Conservation (phyloP, 2,329 filamentous ascomycete species). For the Decorospora gaudefroyi region DNA sequence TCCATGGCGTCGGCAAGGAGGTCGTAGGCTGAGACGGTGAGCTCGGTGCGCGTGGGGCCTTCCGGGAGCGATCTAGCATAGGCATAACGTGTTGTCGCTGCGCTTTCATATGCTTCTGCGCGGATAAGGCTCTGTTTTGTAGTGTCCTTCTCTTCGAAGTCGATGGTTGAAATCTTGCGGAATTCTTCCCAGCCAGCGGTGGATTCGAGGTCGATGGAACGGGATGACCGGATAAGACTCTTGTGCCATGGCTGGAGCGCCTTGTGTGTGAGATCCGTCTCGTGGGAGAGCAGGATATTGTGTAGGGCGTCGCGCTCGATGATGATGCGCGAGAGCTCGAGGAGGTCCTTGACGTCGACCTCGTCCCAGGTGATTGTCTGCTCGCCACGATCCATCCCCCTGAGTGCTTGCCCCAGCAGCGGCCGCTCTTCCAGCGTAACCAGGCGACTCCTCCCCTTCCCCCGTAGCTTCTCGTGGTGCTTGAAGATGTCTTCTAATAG, state of each 20-base stretch:
- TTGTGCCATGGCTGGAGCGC: slow-evolving; percentile 30
- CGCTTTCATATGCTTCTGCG: slow-evolving; percentile 33
- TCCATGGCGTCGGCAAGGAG: slow-evolving; percentile 40
- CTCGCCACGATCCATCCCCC: slow-evolving; percentile 68
- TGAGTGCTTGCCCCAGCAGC: slow-evolving; percentile 69
- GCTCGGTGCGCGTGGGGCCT: slow-evolving; percentile 23
- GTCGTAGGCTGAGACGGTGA: slow-evolving; percentile 34
- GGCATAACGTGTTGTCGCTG: slow-evolving; percentile 29
- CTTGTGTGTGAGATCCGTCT: slow-evolving; percentile 37
- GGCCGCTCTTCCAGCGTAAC: slow-evolving; percentile 38
- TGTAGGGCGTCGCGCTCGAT: slow-evolving; percentile 82
- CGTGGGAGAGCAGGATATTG: slow-evolving; percentile 62
- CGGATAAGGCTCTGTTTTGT: too few species aligned
- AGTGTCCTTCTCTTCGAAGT: slow-evolving; percentile 25
- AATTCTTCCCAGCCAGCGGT: slow-evolving; percentile 38
- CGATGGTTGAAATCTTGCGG: slow-evolving; percentile 27
- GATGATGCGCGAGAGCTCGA: slow-evolving; percentile 82
- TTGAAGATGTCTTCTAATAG: slow-evolving; percentile 71
- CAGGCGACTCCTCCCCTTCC: slow-evolving; percentile 36
- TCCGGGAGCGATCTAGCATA: slow-evolving; percentile 28
- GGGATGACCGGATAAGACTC: slow-evolving; percentile 21
- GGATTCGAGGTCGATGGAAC: slow-evolving; percentile 29
- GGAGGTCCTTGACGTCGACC: slow-evolving; percentile 92
- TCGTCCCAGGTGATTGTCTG: slow-evolving; percentile 71
- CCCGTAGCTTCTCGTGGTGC: slow-evolving; percentile 61